Conservation (phyloP, 192 early-diverging fungal genomes). For the Gaertneriomyces semiglobifer region DNA sequence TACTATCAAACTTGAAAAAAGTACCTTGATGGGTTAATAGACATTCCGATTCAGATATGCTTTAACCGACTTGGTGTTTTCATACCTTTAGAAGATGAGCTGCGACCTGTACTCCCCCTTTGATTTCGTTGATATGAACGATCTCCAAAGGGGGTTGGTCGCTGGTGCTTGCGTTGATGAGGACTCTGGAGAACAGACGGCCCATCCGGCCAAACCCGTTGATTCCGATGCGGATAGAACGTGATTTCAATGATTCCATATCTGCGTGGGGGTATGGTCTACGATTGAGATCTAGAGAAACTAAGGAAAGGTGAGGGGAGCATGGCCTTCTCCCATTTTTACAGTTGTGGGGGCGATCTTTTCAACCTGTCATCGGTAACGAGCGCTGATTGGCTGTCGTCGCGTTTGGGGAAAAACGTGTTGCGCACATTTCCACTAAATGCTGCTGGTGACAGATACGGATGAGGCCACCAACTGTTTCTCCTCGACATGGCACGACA, state of each 20-base stretch:
- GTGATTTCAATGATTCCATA: background rate
- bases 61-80: background rate
- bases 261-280: background rate
- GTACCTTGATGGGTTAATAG: background rate
- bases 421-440: no score
- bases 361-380: background rate
- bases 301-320: background rate
- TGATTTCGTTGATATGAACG: constrained; percentile 24
- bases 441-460: no score
- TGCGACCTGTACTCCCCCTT: constrained; percentile 3
- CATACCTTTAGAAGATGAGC: constrained; percentile 24
- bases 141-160: background rate
- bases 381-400: constrained; percentile 4
- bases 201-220: constrained; percentile 28
- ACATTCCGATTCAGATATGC: background rate
- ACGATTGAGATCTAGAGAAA: background rate
- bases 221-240: constrained; percentile 16
- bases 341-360: background rate
- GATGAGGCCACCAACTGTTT: no score
- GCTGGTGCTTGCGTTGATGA: constrained; percentile 2
- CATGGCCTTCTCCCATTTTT: background rate
- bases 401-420: background rate
- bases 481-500: no score
- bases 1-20: constrained; percentile 16
- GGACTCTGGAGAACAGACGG: constrained; percentile 4